Evolutionary conservation across 129 eudicot species (phyloP).

Genomic region (Chrysanthemum seticuspe): DNA sequence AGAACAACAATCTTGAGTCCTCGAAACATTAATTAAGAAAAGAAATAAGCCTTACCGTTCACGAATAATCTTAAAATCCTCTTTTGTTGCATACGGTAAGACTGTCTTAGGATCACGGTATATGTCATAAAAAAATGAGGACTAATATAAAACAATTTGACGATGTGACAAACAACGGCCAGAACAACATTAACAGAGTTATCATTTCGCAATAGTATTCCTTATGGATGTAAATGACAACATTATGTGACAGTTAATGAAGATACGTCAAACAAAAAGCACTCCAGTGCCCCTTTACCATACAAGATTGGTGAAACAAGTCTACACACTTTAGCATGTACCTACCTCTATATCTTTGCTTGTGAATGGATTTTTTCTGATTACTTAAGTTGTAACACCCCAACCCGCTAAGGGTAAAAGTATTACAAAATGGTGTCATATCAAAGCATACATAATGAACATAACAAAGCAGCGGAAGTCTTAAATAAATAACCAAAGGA

Average conservation of each 20-base stretch:
- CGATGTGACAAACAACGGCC: not conserved
- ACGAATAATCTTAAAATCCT: conserved; percentile 79
- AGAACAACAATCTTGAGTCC: not conserved
- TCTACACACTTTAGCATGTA: not conserved
- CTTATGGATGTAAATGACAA: not conserved
- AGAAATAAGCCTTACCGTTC: conserved; percentile 46
- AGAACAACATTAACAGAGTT: not conserved
- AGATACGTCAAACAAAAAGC: not conserved
- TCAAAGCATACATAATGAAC: too few relatives aligned
- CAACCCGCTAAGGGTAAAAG: too few relatives aligned
- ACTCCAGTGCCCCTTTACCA: too few relatives aligned
- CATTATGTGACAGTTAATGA: not conserved
- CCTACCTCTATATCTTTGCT: conserved; percentile 49
- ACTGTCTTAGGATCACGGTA: conserved; percentile 96
- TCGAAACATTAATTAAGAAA: not conserved
- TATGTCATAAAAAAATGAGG: conserved; percentile 31
- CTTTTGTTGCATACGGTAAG: conserved; percentile 87
- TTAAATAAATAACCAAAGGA: too few relatives aligned
- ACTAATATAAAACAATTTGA: not conserved
- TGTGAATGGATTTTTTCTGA: too few relatives aligned
- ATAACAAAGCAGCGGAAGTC: too few relatives aligned
- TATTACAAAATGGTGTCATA: too few relatives aligned
- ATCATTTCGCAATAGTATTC: not conserved
- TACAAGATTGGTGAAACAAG: too few relatives aligned
- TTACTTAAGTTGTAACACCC: too few relatives aligned